Base-by-base conservation (phyloP, 2,329 filamentous ascomycete species). In the Penicillium sumatraense region DNA sequence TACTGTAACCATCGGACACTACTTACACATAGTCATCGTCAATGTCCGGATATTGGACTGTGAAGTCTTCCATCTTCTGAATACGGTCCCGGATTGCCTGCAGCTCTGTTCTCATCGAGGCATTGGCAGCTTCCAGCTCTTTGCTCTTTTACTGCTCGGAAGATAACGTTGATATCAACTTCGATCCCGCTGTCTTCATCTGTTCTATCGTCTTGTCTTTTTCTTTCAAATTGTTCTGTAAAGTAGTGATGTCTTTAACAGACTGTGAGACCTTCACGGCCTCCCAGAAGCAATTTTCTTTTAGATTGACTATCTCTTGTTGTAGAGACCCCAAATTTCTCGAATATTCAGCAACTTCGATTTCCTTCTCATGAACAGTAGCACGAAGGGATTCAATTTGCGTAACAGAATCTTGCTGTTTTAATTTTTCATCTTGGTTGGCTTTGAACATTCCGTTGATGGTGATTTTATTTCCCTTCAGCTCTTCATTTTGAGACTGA, bases 161-260 rank as follows among this genome's bases (percentile, higher is more conserved):
- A 21, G 23, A 56, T 36, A 58, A 31, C 18, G 33, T 33, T 16
- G 27, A 40, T 48, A 53, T 56, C 7, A 56, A 31, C 31, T 52
- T 58, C 20, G 56, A 58, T 27, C 49, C n/a, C 42, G 49, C 44
- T 40, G 35, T 40, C 50, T 56, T 59, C 20, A 59, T 53, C 27
- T 49, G 45, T n/a, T 59, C 48, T 36, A 59, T 56, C 9, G 26
- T 56, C 40, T 54, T 56, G 18, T 59, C 53, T 49, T 54, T 54
- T 23, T 56, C 53, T 46, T 59, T 54, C 23, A 49, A 40, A 42
- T 46, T 52, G 3, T 35, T 24, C 40, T 54, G 35, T 11, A 59
- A 47, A 31, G 50, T 54, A 20, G 33, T 54, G 24, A 59, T 59
- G 8, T 56, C 50, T 41, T 56, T 56, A 11, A 44, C 49, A 29